phyloP scores from a whole-genome alignment of 345 rosid species.

The Rhizophora apiculata region DNA sequence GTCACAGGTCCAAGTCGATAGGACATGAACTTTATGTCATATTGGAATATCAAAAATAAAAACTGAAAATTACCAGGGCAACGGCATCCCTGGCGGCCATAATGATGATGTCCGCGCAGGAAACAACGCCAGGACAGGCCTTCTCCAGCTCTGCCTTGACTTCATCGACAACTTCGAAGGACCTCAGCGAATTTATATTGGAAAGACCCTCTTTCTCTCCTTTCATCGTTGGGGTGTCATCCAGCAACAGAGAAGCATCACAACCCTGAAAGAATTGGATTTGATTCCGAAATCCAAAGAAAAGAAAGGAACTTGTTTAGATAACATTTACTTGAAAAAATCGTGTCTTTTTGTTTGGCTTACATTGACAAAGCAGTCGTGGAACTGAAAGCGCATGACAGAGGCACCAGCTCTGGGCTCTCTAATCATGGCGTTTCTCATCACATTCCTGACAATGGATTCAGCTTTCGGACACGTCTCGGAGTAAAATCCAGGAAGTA shows the following conservation, averaged over 20 bases:
- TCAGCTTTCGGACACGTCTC: slow-evolving; percentile 80
- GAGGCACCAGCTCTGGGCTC: slow-evolving; percentile 87
- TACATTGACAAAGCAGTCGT: slow-evolving; percentile 94
- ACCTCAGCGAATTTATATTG: slow-evolving; percentile 77
- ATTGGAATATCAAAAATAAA: background rate
- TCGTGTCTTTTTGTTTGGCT: background rate
- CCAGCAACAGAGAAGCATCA: slow-evolving; percentile 78
- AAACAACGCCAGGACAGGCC: slow-evolving; percentile 71
- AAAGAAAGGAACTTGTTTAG: background rate
- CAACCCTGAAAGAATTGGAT: slow-evolving; percentile 53
- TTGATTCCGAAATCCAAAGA: background rate
- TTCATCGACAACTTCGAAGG: slow-evolving; percentile 70
- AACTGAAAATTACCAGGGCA: slow-evolving; percentile 51
- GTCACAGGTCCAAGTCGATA: background rate
- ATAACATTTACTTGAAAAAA: too few species aligned
- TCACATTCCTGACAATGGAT: slow-evolving; percentile 48
- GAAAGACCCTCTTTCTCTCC: slow-evolving; percentile 83
- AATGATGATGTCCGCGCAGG: slow-evolving; percentile 86
- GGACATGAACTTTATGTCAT: background rate
- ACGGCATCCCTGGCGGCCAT: slow-evolving; percentile 94
- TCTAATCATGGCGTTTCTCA: slow-evolving; percentile 52
- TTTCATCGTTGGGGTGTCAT: slow-evolving; percentile 69
- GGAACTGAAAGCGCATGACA: slow-evolving; percentile 95
- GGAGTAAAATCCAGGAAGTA: slow-evolving; percentile 63
- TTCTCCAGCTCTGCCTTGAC: slow-evolving; percentile 67